Base-by-base conservation (phyloP, 768 basidiomycete genomes). In the Dioszegia crocea region DNA sequence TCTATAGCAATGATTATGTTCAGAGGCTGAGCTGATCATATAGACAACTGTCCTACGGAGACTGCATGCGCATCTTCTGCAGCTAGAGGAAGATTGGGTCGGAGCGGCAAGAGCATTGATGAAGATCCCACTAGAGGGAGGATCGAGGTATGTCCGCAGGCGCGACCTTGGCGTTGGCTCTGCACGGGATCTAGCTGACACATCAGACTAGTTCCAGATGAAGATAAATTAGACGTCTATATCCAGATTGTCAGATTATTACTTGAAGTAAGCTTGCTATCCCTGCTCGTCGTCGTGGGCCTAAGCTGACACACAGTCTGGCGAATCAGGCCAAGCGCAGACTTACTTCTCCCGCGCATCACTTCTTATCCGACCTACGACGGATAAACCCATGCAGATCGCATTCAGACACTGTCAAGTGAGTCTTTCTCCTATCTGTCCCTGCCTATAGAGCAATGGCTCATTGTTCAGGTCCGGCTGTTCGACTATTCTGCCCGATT, bases 291-390 rank as follows among this genome's bases (percentile, higher is more conserved):
- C 41, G 45, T 17, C 11, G 1, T 41, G 23, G 19, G 27, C 19
- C 31, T 23, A 3, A 31, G 60, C 61, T 67, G 47, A 68, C 33
- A 19, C 17, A 17, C 57, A 77, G 76, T 92, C 96, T 56, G 92
- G 94, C 74, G 94, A 99, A 71, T 91, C 89, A 3, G 88, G 93
- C 1, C 89, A 92, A 77, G 96, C 96, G n/a, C 94, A 98, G 75
- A 89, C 91, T 1, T 98, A 92, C 78, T 94, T 94, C 77, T 94
- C 93, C 71, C 88, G 96, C 56, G 96, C 96, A 19, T 89, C 91
- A 1, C 83, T 92, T 21, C 83, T 97, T 21, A 86, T 90, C 23
- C 88, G 91, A 74, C 84, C 86, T 16, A 84, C 88, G 38, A 81
- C 80, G 16, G 86, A 97, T 78, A 85, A 84, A 67, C 88, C 87